Evolutionary conservation across 257 asterid genomes (phyloP), one percentile per base, ranked within the genome.

Genomic region (Solanum appendiculatum): DNA sequence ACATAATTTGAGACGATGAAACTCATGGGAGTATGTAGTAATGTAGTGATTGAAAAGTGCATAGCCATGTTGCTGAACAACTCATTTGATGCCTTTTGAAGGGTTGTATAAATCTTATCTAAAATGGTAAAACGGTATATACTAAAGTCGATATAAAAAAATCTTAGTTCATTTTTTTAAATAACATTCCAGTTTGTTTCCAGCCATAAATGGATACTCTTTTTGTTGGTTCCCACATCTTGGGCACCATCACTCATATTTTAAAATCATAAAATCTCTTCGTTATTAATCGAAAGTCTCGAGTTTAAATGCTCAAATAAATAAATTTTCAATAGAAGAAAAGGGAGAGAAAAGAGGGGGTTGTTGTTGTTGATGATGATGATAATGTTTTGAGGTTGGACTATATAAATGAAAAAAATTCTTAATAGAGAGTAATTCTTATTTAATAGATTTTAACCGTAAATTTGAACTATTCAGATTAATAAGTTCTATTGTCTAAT

Each of bases 61-160:
- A 77, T 48, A 44, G 84, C 40, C 84, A 80, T 46, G 66, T 48
- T 81, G 85, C 29, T 81, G 29, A 81, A 48, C 85, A 48, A 81
- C 85, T 46, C 85, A 81, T 81, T 81, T 81, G 85, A 81, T 48
- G 29, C 85, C 42, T 29, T 46, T 10, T 29, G n/a, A 9, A 80
- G 27, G 27, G 39, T 15, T 78, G 39, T 27, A 44, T 27, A 46
- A 80, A 44, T 44, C 13, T 15, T 5, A 44, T 46, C 9, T 44
- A 42, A 27, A 42, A 5, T 75, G 56, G 8, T 29, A 75, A 39
- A 39, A 5, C 27, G 12, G 25, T 23, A 78, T 42, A 40, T 42
- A 40, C 0, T 44, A 15, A 78, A 44, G 39, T 44, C 25, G 9
- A 46, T n/a, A 80, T 0, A 80, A 80, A 80, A 80, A n/a, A 80